phyloP scores from a whole-genome alignment of 306 rosid species.

The Cucurbita moschata region DNA sequence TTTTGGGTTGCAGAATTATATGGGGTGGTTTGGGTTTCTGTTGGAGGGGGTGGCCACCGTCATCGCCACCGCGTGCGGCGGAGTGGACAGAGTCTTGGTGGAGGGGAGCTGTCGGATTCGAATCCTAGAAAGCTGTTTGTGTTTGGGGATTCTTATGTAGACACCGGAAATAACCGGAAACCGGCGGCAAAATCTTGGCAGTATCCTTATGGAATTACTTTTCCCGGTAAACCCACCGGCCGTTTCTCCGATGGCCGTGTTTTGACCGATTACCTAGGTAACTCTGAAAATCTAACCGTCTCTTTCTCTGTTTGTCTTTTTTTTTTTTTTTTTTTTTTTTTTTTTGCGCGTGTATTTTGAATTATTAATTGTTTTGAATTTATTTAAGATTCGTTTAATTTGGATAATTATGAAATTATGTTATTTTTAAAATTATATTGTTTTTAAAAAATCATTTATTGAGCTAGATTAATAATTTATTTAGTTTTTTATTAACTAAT shows the following conservation, averaged over 20 bases:
- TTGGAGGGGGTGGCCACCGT: neutral
- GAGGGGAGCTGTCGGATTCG: slow-evolving; percentile 1
- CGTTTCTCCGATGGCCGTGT: slow-evolving; percentile 47
- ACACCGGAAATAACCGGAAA: slow-evolving; percentile 35
- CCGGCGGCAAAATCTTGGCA: slow-evolving; percentile 27
- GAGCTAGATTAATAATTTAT: too few species aligned
- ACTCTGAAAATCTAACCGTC: neutral
- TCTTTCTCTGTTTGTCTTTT: neutral
- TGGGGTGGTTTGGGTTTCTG: neutral
- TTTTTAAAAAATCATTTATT: neutral
- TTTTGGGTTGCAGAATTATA: neutral
- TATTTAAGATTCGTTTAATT: neutral
- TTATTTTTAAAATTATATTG: too few species aligned
- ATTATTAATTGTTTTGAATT: neutral
- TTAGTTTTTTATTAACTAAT: neutral
- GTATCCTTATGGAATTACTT: slow-evolving; percentile 36
- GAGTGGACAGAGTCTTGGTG: neutral
- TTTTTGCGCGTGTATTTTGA: neutral
- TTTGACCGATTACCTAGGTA: slow-evolving; percentile 37
- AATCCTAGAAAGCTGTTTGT: slow-evolving; percentile 29
- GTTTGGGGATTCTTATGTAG: slow-evolving; percentile 39
- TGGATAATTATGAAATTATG: neutral
- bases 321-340: neutral
- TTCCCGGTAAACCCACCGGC: slow-evolving; percentile 46
- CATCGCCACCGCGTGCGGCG: slow-evolving; percentile 1